Conservation (phyloP, 495 filamentous ascomycete genomes). For the Collariella sp. region DNA sequence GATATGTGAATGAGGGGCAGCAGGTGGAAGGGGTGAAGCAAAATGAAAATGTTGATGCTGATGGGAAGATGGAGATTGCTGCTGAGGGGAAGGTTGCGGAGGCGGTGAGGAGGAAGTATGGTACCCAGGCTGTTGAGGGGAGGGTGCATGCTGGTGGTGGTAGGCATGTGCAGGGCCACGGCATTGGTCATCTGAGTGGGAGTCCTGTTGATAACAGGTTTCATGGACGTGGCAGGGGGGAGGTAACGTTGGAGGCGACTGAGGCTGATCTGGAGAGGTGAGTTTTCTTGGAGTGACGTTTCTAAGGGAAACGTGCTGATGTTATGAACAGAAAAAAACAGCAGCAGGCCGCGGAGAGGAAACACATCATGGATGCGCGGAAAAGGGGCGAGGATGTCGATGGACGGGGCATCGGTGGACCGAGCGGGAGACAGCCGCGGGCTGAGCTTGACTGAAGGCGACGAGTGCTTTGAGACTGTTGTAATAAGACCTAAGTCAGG, state of each 20-base stretch:
- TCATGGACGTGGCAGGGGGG: constrained; percentile 20
- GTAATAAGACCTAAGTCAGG: neutral
- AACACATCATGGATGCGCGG: constrained; percentile 28
- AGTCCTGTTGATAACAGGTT: neutral
- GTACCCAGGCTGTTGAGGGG: neutral
- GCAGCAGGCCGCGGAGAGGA: constrained; percentile 24
- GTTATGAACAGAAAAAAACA: constrained; percentile 22
- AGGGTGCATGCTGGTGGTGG: neutral
- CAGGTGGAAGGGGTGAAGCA: constrained; percentile 16
- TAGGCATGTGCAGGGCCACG: neutral
- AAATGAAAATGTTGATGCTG: constrained; percentile 39
- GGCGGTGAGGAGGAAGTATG: constrained; percentile 33
- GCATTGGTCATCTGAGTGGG: neutral
- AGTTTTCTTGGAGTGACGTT: constrained; percentile 5
- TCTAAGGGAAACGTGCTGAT: neutral
- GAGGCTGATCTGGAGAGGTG: constrained; percentile 36
- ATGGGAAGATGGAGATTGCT: constrained; percentile 44
- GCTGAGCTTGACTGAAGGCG: neutral
- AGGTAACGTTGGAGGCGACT: constrained; percentile 23
- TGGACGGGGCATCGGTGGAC: constrained; percentile 4
- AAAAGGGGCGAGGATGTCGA: constrained; percentile 22
- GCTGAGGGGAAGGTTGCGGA: constrained; percentile 48
- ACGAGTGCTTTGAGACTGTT: too few species aligned
- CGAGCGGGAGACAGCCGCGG: constrained; percentile 1
- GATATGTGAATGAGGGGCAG: neutral